Evolutionary conservation across 768 basidiomycete genomes (phyloP), one percentile per base, ranked within the genome.

Genomic region (Tulasnella sp.): DNA sequence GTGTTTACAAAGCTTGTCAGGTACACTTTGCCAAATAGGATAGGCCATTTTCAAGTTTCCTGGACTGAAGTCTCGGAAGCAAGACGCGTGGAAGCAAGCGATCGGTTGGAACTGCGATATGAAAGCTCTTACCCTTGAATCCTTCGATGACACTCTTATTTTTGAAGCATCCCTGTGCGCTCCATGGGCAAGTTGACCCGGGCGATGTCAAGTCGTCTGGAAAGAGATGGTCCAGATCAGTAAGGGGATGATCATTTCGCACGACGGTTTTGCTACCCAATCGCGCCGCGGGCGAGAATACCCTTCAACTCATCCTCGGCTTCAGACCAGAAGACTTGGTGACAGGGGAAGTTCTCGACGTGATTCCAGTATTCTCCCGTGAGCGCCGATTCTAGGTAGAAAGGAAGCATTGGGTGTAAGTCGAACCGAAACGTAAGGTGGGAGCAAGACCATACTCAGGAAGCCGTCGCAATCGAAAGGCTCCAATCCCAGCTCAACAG

Each of bases 291-390:
- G 6, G 26, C 62, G 36, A 72, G 40, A 29, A 72, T 66, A 19
- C 62, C 71, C 9, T 66, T 64, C 2, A 72, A 14, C 11, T 63
- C 71, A 22, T 72, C 62, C 29, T 65, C 71, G 16, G 71, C 37
- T 22, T 72, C 59, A 1, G 22, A 35, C 36, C 34, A 36, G 7
- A 19, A 40, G 11, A 39, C 26, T 29, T 69, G 22, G 44, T 73
- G 72, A n/a, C 37, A 26, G 4, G 66, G 72, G 44, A 73, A 73
- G 34, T 73, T 47, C 44, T 73, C 72, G 6, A 67, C 42, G 36
- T 73, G 72, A n/a, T 34, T 67, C 72, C 72, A 73, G 41, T 73
- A 73, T 22, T 73, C 72, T 26, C 37, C 69, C 11, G 44, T 47
- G 9, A 73, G 65, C 67, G 29, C 29, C 9, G 64, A 73, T 52